Percentiles rank a stretch among this genome's conserved stretches.
Conservation (phyloP, 192 early-diverging fungal genomes). For the Coemansia sp. region DNA sequence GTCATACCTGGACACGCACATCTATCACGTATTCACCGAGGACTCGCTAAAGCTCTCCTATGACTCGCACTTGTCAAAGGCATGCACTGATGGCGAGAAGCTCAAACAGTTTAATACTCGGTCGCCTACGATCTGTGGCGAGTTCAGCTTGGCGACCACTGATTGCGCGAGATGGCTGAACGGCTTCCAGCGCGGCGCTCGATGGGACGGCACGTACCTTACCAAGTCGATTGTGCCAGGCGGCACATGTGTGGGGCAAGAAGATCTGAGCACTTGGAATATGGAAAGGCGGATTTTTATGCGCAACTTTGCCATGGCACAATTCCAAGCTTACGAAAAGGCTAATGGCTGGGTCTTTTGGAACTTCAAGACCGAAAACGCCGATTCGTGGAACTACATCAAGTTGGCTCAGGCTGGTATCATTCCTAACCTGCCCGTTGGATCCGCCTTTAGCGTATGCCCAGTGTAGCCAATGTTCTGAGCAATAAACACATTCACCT, state of each 20-base stretch:
- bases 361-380: conserved; percentile 58
- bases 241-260: conserved; percentile 23
- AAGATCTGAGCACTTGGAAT: conserved; percentile 39
- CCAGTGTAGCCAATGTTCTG: background rate
- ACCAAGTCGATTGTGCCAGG: conserved; percentile 5
- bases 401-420: conserved; percentile 39
- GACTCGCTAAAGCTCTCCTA: conserved; percentile 24
- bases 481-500: background rate
- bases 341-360: conserved; percentile 60
- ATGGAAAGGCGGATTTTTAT: conserved; percentile 52
- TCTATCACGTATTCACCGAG: conserved; percentile 53
- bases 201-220: conserved; percentile 65
- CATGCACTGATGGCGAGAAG: conserved; percentile 26
- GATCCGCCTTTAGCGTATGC: conserved; percentile 22
- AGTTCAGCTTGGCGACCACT: conserved; percentile 70
- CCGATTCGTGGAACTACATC: conserved; percentile 57
- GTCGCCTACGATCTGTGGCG: conserved; percentile 64
- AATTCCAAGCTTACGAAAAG: conserved; percentile 64
- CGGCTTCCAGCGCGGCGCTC: conserved; percentile 59
- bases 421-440: conserved; percentile 42
- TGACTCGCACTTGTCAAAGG: conserved; percentile 32
- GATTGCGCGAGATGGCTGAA: conserved; percentile 74
- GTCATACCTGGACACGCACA: conserved; percentile 50
- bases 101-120: conserved; percentile 36
- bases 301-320: conserved; percentile 55